Base-by-base conservation (phyloP, 2,329 filamentous ascomycete species). In the Aspergillus udagawae region DNA sequence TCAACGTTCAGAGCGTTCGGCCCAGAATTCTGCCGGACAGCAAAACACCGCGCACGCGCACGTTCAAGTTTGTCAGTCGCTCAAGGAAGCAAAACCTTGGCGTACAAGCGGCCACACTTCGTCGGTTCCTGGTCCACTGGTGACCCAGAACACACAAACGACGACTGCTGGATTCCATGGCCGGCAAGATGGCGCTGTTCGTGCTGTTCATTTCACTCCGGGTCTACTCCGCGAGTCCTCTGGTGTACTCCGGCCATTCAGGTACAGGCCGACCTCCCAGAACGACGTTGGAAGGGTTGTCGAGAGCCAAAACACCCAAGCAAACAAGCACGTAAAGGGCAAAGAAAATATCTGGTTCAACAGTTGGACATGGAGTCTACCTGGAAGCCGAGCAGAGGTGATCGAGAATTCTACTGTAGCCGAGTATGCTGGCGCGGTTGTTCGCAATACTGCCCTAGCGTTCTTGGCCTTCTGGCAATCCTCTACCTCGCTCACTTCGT, bases 401-500 rank as follows among this genome's bases (percentile, higher is more conserved):
- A 17, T 49, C 23, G 20, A 23, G 42, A 50, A 32, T 14, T 25
- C 28, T n/a, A 25, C 14, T 41, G 27, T 51, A 23, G 9, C 49
- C 41, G 38, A 53, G 29, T 45, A 10, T 47, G 53, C 53, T 35
- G 44, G 51, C 10, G 38, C 27, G 23, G 44, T 42, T 28, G 23
- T 55, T 8, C 51, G 45, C 20, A 54, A 47, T 4, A 56, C 50
- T 4, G 49, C 55, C 5, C 29, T n/a, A 23, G 25, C 56, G 6
- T 42, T 62, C 25, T 55, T 51, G 6, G 52, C 49, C 4, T 53
- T 62, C 48, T 62, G 57, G 60, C 52, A 59, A 49, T 20, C 28
- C 38, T 56, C 55, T 3, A 45, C 53, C 42, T 52, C 54, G 6
- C n/a, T 56, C 23, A 51, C 53, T 17, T 65, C 65, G 9, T 60